These are phyloP conservation scores for Elsinoe necatrix DNA, from an alignment of 2,329 filamentous ascomycete species.

Conservation along the genomic window DNA sequence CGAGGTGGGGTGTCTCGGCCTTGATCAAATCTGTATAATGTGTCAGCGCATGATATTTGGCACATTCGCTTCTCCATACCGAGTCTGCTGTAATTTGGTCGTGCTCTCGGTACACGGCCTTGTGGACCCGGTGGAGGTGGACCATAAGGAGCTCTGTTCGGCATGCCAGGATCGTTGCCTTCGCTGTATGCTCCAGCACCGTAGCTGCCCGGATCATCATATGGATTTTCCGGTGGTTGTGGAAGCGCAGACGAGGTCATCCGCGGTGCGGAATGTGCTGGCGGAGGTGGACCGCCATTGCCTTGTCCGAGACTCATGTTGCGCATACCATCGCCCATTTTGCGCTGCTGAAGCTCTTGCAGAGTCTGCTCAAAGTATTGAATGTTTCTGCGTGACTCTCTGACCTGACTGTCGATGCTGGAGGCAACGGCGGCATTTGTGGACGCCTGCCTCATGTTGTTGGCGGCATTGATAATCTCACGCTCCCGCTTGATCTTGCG, in stretches of 20 bases:
- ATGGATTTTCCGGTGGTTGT: constrained; percentile 12
- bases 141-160: constrained; percentile 69
- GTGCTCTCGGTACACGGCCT: constrained; percentile 59
- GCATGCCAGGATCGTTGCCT: constrained; percentile 65
- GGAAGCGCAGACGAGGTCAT: constrained; percentile 20
- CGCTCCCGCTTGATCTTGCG: constrained; percentile 98
- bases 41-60: constrained; percentile 13
- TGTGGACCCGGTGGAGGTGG: constrained; percentile 63
- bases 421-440: constrained; percentile 88
- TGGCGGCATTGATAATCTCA: constrained; percentile 86
- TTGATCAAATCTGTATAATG: constrained; percentile 75
- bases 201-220: constrained; percentile 36
- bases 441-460: constrained; percentile 90
- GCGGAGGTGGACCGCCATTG: constrained; percentile 31
- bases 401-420: constrained; percentile 85
- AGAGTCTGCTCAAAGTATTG: constrained; percentile 93
- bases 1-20: constrained; percentile 91
- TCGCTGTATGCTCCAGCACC: constrained; percentile 51
- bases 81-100: constrained; percentile 92
- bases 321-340: constrained; percentile 58
- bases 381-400: constrained; percentile 86
- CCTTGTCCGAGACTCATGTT: constrained; percentile 55
- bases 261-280: constrained; percentile 22
- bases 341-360: constrained; percentile 76
- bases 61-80: constrained; percentile 48